Evolutionary conservation across 2,329 filamentous ascomycete genomes (phyloP), one percentile per base, ranked within the genome.

Genomic region (Sclerotinia glacialis): DNA sequence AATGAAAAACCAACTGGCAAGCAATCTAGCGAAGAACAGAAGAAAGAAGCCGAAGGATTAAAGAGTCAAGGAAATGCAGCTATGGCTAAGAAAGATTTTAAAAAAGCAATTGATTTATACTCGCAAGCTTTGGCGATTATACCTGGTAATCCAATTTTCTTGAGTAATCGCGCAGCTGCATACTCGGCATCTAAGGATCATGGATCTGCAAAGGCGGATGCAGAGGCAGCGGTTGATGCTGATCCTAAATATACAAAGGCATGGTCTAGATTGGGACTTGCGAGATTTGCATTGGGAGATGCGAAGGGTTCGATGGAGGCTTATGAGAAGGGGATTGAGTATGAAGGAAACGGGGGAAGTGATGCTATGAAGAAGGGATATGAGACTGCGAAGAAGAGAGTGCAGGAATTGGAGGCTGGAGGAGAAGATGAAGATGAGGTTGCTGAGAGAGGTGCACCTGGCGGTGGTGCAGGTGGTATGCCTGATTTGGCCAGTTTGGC

Each of bases 301-400:
- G 89, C 92, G 66, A 89, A 89, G 79, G 95, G 92, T 60, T 89
- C 91, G 70, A 96, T 97, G 89, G 93, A 98, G 74, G 95, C 95
- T 23, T 99, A 99, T 80, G 82, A 89, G 79, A 86, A 91, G 78
- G 95, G 95, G 64, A 98, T 99, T 76, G 91, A 97, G 77, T 86
- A 92, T 71, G 95, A 99, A 79, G 94, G 95, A 62, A 95, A 88
- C 76, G 95, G 95, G 64, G 95, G 95, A 69, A 96, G 91, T 72
- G 93, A 98, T 21, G 93, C 94, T 68, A 98, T 98, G 95, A 94
- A 93, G 83, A 96, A 94, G 81, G 95, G 95, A 26, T 95, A 86
- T 77, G 93, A 98, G 85, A 98, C 95, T 21, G 94, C 93, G 64
- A 95, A 91, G 84, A 88, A 87, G 75, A 87, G 91, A 74, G 89